A percentile compares a stretch with the other conserved stretches of the same genome.
Conservation (phyloP, 2,329 filamentous ascomycete genomes). For the Huntiella abstrusa region DNA sequence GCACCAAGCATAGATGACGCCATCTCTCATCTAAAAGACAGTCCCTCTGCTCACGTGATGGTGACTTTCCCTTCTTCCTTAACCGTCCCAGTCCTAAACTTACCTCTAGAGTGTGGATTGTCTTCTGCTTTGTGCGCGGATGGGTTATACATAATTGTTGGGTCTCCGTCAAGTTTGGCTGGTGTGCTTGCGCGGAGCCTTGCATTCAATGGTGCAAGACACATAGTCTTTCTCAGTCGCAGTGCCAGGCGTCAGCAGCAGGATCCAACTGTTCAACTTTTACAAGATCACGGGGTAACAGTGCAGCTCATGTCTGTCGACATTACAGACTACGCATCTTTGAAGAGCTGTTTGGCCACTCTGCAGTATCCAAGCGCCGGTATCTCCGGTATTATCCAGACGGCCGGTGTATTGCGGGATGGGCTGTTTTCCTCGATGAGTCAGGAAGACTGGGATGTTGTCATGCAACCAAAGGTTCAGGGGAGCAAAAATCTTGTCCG, state of each 20-base stretch:
- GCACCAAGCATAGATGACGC: not conserved
- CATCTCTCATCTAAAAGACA: not conserved
- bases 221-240: constrained; percentile 35
- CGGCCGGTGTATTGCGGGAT: constrained; percentile 20
- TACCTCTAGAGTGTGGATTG: not conserved
- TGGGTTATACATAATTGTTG: constrained; percentile 31
- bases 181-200: constrained; percentile 32
- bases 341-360: constrained; percentile 12
- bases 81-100: not conserved
- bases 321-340: constrained; percentile 20
- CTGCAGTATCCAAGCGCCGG: constrained; percentile 11
- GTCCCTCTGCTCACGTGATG: not conserved
- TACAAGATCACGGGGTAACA: constrained; percentile 18
- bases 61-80: not conserved
- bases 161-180: constrained; percentile 39
- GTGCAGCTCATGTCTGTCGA: constrained; percentile 22
- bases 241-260: constrained; percentile 20
- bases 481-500: constrained; percentile 25
- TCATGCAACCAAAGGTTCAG: constrained; percentile 19
- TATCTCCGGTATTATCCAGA: constrained; percentile 20
- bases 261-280: constrained; percentile 18
- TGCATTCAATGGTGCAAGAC: constrained; percentile 28
- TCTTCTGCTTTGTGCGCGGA: not conserved
- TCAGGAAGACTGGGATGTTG: constrained; percentile 18
- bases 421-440: constrained; percentile 20